Base-by-base conservation (phyloP, 1,284 basidiomycete genomes). In the Pseudozyma thailandica region DNA sequence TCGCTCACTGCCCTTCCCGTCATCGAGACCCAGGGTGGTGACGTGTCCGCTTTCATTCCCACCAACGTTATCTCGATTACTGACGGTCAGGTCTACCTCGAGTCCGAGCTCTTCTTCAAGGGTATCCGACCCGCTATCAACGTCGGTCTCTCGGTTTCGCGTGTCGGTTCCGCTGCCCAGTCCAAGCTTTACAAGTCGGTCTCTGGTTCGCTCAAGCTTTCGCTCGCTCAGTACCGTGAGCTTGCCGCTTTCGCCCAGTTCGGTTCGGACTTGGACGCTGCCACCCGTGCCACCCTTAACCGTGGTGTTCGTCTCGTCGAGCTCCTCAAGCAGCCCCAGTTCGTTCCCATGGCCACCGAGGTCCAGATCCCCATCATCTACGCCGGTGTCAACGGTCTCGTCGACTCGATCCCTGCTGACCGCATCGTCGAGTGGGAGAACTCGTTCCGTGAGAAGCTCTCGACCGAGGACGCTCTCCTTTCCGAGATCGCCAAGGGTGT, bases 11-110 rank as follows among this genome's bases (percentile, higher is more conserved):
- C 95, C 66, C 90, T 98, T 45, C 95, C 95, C 83, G 94, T 98
- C 86, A 98, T 98, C 85, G 95, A 98, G 88, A 98, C 95, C 83
- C 95, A 98, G 88, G 95, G 95, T 90, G 95, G 95, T 91, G 95
- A 98, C 89, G 95, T 98, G 84, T 98, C 50, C 90, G 92, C 85
- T 89, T 92, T 74, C 61, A 89, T 85, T 37, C 58, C 55, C 64
- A 82, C 80, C 79, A 82, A 82, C 77, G 80, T 82, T 51, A 82
- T 82, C 72, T 81, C 79, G 28, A 82, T 82, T 49, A 82, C 80
- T 43, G 80, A 81, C 75, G 80, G 80, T 42, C 79, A 82, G 72
- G 77, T 82, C 43, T 82, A 81, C 80, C 68, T 82, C 58, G 80
- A 82, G 75, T 75, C 79, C 20, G 77, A 82, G 63, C 90, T 95